Base-by-base conservation (phyloP, 2,329 filamentous ascomycete species). In the Atkinsonella texensis region DNA sequence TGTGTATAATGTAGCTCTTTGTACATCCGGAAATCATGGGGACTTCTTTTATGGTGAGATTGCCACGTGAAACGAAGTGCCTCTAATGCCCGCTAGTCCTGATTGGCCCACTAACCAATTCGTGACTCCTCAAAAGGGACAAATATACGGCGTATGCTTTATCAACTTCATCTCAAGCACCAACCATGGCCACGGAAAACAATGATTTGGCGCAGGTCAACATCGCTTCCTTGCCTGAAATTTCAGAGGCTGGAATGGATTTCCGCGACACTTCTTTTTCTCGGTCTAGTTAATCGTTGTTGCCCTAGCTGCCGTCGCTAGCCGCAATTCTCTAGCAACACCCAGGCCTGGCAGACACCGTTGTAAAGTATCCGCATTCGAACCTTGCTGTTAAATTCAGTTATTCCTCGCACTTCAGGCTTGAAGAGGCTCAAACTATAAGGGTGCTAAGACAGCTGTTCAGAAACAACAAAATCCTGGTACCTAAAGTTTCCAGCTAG, bases 241-340 rank as follows among this genome's bases (percentile, higher is more conserved):
- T 40, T 2, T 13, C 46, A 28, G 7, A 48, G 9, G 10, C 18
- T 23, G 46, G 40, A 17, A 48, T 48, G 20, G 35, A 48, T 40
- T 48, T 48, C 35, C 23, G 35, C 46, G 46, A 48, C 12, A 48
- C 46, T 28, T 48, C 35, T 38, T 48, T 48, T 48, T 48, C 5
- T 5, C 33, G 8, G 33, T 48, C 35, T 33, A 17, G 35, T 28
- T 18, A 4, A 38, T 15, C n/a, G n/a, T n/a, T 13, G n/a, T 35
- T 38, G 13, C 33, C 33, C n/a, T n/a, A 39, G 18, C 23, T 48
- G 35, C 46, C 46, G 8, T 48, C 46, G 11, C 46, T 33, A 9
- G 35, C 33, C 12, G 17, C 17, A 11, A 40, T 48, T 35, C 17
- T 48, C 20, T 17, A 48, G 20, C 46, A 48, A 40, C 40, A 23